Percentiles rank a stretch among this genome's conserved stretches.
These are phyloP conservation scores for Chlorophyllum brunneum DNA, from an alignment of 768 basidiomycete genomes.

Conservation along the genomic window DNA sequence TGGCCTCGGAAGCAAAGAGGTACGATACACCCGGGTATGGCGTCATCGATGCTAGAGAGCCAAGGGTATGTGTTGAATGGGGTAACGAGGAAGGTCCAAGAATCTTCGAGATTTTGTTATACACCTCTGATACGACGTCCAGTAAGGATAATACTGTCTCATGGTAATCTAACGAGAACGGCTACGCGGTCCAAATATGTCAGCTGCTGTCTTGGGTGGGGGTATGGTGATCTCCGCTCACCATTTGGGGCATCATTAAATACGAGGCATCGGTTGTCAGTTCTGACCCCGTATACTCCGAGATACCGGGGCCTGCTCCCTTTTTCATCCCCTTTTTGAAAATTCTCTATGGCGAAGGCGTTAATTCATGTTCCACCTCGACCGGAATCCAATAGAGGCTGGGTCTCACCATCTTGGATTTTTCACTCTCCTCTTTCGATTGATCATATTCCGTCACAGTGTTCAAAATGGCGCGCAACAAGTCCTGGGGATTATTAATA, in stretches of 20 bases:
- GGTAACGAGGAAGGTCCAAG: conserved; percentile 81
- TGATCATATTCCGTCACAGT: conserved; percentile 77
- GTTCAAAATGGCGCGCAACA: conserved; percentile 69
- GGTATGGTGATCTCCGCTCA: conserved; percentile 36
- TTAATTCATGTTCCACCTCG: neutral
- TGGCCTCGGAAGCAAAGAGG: conserved; percentile 51
- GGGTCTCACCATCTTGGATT: conserved; percentile 63
- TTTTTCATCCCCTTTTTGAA: conserved; percentile 61
- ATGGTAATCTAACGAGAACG: conserved; percentile 87
- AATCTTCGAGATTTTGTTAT: conserved; percentile 80
- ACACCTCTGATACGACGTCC: conserved; percentile 86
- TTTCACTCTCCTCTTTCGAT: conserved; percentile 68
- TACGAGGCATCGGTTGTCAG: conserved; percentile 59
- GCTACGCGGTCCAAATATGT: conserved; percentile 38
- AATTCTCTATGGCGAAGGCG: conserved; percentile 36
- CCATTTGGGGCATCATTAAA: conserved; percentile 71
- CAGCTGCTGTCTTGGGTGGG: neutral
- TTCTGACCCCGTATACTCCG: conserved; percentile 59
- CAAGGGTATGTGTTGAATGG: conserved; percentile 66
- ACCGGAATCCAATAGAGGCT: neutral
- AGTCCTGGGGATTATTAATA: conserved; percentile 75
- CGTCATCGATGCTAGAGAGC: conserved; percentile 68
- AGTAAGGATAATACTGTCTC: conserved; percentile 85
- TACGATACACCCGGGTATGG: conserved; percentile 85
- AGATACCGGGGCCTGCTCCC: conserved; percentile 40